A percentile compares a stretch with the other conserved stretches of the same genome.
Evolutionary conservation across 495 filamentous ascomycete species (phyloP).

Genomic region (Cairneyella variabilis): DNA sequence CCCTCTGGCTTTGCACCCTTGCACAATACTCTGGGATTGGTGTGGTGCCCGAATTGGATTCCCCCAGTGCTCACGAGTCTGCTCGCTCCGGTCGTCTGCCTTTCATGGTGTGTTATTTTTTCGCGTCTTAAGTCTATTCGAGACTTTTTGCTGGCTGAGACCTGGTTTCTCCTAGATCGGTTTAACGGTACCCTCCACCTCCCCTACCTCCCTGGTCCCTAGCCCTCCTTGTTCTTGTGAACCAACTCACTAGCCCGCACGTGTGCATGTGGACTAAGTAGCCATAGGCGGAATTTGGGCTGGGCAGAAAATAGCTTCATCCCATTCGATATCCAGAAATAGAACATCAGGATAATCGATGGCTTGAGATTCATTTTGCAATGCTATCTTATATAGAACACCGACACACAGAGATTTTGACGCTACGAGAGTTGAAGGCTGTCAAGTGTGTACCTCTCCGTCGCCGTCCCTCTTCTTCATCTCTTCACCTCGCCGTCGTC

Average conservation of each 20-base stretch:
- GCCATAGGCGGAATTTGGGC: constrained; percentile 10
- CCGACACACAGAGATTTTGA: constrained; percentile 14
- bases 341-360: constrained; percentile 14
- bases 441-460: constrained; percentile 16
- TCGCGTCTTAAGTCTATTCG: background rate
- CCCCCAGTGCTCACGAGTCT: background rate
- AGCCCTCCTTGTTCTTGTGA: background rate
- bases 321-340: constrained; percentile 21
- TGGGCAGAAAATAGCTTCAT: constrained; percentile 19
- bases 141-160: background rate
- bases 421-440: constrained; percentile 20
- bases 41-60: constrained; percentile 11
- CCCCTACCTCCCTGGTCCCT: background rate
- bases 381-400: constrained; percentile 23
- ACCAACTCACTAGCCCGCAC: constrained; percentile 20
- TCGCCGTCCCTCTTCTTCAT: constrained; percentile 9
- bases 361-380: constrained; percentile 14
- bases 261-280: constrained; percentile 15
- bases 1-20: background rate
- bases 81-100: constrained; percentile 5
- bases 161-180: constrained; percentile 12
- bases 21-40: constrained; percentile 9
- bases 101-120: background rate
- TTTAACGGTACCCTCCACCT: constrained; percentile 8
- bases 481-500: constrained; percentile 4